Evolutionary conservation across 2,329 filamentous ascomycete genomes (phyloP), one percentile per base, ranked within the genome.

Genomic region (Penicillium sp.): DNA sequence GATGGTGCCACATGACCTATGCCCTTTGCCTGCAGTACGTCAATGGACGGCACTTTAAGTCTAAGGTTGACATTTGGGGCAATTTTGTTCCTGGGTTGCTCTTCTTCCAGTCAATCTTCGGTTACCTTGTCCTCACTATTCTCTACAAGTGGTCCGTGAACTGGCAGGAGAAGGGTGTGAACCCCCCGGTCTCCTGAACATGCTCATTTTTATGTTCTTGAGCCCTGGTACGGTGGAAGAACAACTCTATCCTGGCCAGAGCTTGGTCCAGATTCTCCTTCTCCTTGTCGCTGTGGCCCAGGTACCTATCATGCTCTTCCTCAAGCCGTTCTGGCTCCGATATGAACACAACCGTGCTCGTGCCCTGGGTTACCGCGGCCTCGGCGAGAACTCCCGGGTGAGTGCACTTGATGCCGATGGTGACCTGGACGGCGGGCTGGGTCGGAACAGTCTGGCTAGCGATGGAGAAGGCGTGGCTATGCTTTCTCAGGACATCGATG

Each of bases 201-300:
- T 97, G 93, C 82, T 99, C 70, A 99, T 99, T 71, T 97, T 97
- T 84, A 99, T 99, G 96, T 99, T 99, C 81, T 79, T 99, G 66
- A 86, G 88, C 63, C 94, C 94, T 4, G 92, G 92, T 51, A 89
- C 77, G 0, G 78, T 89, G 27, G 71, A 75, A 29, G 85, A 91
- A 60, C 83, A 83, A 50, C 82, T 99, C 6, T 99, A 96, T 74
- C 73, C 80, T 23, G 90, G 90, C 42, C 94, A 99, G 75, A 84
- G 81, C 15, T 74, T 73, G 2, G 83, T 99, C 0, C 94, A 99
- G 75, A 79, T 91, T 13, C 74, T 90, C 53, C 80, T 99, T 36
- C 79, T 99, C 23, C 82, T 96, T 29, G 76, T 97, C 62, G 96
- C 94, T 4, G 82, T 97, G 53, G 72, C 84, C 29, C 93, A 96